Evolutionary conservation across 2,329 filamentous ascomycete species (phyloP).

Genomic region (Dryadomyces sulphureus): DNA sequence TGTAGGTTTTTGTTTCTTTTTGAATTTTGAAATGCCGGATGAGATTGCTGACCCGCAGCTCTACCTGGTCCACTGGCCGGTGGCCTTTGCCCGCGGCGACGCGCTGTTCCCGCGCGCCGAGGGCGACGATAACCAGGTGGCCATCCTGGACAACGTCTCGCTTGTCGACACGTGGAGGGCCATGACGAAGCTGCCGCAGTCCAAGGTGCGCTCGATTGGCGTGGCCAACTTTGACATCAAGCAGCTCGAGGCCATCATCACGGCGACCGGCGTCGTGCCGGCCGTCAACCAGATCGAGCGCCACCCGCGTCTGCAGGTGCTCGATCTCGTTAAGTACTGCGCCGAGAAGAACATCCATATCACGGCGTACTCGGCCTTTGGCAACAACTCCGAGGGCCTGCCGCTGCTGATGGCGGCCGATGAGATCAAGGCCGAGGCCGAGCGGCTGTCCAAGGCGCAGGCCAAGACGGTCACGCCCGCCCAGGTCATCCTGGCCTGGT

Average conservation of each 20-base stretch:
- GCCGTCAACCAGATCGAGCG: conserved; percentile 58
- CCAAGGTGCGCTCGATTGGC: conserved; percentile 36
- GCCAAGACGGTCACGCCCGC: conserved; percentile 11
- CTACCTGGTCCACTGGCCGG: conserved; percentile 51
- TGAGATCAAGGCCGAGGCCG: conserved; percentile 40
- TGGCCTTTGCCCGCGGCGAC: conserved; percentile 20
- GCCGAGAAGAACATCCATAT: conserved; percentile 48
- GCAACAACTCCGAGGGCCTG: conserved; percentile 27
- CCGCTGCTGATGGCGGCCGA: conserved; percentile 44
- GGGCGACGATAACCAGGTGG: conserved; percentile 9
- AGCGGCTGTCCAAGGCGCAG: conserved; percentile 13
- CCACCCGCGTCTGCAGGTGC: conserved; percentile 47
- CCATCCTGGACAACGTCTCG: conserved; percentile 23
- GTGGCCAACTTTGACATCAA: conserved; percentile 47
- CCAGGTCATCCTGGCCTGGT: conserved; percentile 8
- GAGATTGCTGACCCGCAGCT: no score
- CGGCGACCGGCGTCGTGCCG: conserved; percentile 39
- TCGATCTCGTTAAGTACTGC: conserved; percentile 44
- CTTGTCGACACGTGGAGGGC: conserved; percentile 24
- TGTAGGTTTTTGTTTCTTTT: conserved; percentile 15
- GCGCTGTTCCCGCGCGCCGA: neutral
- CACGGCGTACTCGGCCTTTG: conserved; percentile 49
- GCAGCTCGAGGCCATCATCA: conserved; percentile 38
- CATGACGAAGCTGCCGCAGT: conserved; percentile 23
- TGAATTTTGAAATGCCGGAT: neutral